Base-by-base conservation (phyloP, 169 alveolate species). In the Plasmodium reichenowi region DNA sequence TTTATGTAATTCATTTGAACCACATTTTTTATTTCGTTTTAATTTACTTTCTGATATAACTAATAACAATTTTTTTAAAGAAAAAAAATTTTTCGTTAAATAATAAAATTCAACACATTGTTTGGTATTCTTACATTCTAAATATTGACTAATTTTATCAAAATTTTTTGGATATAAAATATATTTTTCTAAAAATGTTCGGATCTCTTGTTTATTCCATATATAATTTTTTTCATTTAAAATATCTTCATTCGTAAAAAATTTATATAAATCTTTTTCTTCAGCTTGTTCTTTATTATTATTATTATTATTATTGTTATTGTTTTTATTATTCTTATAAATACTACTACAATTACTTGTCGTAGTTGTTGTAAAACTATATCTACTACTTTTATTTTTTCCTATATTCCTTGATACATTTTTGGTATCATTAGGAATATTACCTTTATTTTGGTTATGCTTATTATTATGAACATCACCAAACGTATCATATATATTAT, bases 121-220 rank as follows among this genome's bases (percentile, higher is more conserved):
- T 29, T 94, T 83, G 67, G 96, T 89, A 52, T 92, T 94, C 56
- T 96, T 96, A 26, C 93, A 90, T 71, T 96, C 98, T 67, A 96
- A 86, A 72, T 86, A 95, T 26, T 95, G 96, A 26, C 97, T 96
- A 59, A 96, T 95, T 54, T 95, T 95, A 47, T 94, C 94, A 83
- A 96, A 96, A 72, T 96, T 95, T 58, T 96, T 96, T 20, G 98
- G 98, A 75, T 96, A 95, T 96, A 95, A 90, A 48, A 96, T 88
- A 56, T 95, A 96, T 88, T 95, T 95, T 75, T 95, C 97, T 8
- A 95, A 88, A 66, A 94, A 96, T 15, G 86, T 92, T 58, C 96
- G 92, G 45, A 94, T 93, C 60, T 96, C 98, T 29, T 93, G 88
- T 68, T 71, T 90, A 22, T 95, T 93, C 98, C 98, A 96, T 58